A percentile compares a stretch with the other conserved stretches of the same genome.
Conservation (phyloP, 208 protist species). For the Naegleria gruberi region DNA sequence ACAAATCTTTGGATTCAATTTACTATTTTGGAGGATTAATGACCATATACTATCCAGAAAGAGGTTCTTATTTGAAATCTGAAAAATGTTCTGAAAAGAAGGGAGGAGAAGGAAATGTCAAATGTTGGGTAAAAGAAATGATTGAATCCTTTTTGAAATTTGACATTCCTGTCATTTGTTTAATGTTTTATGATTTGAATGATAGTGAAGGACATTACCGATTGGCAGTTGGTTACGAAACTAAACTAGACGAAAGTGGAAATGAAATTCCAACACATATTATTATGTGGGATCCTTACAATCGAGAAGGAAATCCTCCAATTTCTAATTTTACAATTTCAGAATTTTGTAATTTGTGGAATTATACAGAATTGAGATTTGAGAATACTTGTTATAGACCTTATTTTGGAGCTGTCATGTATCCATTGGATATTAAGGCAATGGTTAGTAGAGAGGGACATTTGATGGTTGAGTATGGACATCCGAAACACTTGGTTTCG, state of each 20-base stretch:
- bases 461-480: no score
- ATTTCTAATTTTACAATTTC: not conserved
- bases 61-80: not conserved
- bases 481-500: no score
- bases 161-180: not conserved
- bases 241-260: not conserved
- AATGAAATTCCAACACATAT: not conserved
- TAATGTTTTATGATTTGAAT: not conserved
- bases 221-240: not conserved
- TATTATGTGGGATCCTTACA: not conserved
- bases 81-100: not conserved
- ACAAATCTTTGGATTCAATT: not conserved
- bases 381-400: not conserved
- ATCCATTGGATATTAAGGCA: not conserved
- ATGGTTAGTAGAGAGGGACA: no score
- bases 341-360: conserved; percentile 2
- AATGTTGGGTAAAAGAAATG: not conserved
- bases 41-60: not conserved
- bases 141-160: not conserved
- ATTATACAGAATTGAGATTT: not conserved
- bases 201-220: not conserved
- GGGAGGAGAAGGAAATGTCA: not conserved
- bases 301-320: not conserved
- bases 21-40: not conserved
- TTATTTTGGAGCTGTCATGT: not conserved